A percentile compares a stretch with the other conserved stretches of the same genome.
These are phyloP conservation scores for Macrolepiota fuliginosa DNA, from an alignment of 768 basidiomycete genomes.

Conservation along the genomic window DNA sequence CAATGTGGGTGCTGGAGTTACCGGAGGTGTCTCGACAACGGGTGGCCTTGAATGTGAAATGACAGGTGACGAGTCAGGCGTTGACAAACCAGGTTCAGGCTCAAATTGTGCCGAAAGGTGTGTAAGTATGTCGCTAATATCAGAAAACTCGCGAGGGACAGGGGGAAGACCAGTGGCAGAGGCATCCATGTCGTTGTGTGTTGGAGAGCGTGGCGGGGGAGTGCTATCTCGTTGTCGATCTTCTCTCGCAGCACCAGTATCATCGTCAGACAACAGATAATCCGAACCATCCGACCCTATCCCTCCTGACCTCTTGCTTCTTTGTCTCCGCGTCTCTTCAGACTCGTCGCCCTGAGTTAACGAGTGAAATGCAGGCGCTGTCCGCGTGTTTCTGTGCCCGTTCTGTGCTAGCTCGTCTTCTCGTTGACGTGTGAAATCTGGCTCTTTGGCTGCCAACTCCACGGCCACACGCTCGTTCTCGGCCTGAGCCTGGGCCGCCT, in stretches of 20 bases:
- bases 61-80: constrained; percentile 47
- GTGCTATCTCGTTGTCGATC: constrained; percentile 25
- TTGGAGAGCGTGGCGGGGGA: constrained; percentile 29
- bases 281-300: constrained; percentile 51
- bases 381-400: constrained; percentile 56
- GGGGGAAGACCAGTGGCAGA: constrained; percentile 39
- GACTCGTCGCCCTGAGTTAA: constrained; percentile 56
- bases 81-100: constrained; percentile 43
- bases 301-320: constrained; percentile 30
- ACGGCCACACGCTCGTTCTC: constrained; percentile 37
- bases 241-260: constrained; percentile 44
- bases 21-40: constrained; percentile 22
- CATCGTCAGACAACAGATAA: constrained; percentile 51
- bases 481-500: constrained; percentile 69
- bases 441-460: constrained; percentile 42
- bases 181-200: constrained; percentile 29
- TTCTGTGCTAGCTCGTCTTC: constrained; percentile 43
- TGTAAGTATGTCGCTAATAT: constrained; percentile 74
- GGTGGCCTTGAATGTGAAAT: constrained; percentile 39
- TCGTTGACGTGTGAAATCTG: constrained; percentile 41
- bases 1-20: constrained; percentile 19
- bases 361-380: constrained; percentile 77
- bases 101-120: constrained; percentile 74
- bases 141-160: constrained; percentile 59
- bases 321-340: constrained; percentile 23